Base-by-base conservation (phyloP, 192 early-diverging fungal genomes). In the Spizellomyces punctatus region DNA sequence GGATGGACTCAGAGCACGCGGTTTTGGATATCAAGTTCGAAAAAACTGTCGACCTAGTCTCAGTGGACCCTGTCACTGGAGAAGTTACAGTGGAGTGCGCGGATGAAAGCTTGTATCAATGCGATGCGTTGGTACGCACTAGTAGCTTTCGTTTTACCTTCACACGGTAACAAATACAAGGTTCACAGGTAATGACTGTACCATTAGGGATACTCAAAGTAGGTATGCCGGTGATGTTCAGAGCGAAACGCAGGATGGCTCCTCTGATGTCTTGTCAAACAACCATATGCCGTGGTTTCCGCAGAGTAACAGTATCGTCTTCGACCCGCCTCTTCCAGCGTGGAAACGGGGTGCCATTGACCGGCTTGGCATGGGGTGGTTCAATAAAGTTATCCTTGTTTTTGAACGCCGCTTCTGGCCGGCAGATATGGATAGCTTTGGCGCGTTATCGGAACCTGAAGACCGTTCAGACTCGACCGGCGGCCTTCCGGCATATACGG, bases 141-240 rank as follows among this genome's bases (percentile, higher is more conserved):
- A 2, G 27, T 36, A 36, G 27, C 3, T 36, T 36, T 0, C 3
- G 27, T 36, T 3, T 36, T 36, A 2, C 27, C 27, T 0, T 36
- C 27, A 36, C 27, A 36, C 27, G 27, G 27, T 36, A 36, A 36
- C 27, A 36, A 36, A 36, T 36, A 36, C 27, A 36, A 36, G 27
- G 27, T 36, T 3, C 27, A 36, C 27, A 36, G 27, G 27, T 36
- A 36, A 36, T 36, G 21, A 83, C 78, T 6, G 75, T 81, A 22
- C 75, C 79, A 4, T 44, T 80, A 12, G 74, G 78, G 14, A 71
- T 83, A 8, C 62, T 78, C 19, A 83, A 78, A 55, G 66, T 72
- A 14, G 45, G 55, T 8, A 14, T 14, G 4, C 8, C 14, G 14
- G 8, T 47, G 10, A 9, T 43, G 10, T 10, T 36, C 27, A 36